Conservation (phyloP, 371 early-diverging fungal species). For the Rhizopus sp. region DNA sequence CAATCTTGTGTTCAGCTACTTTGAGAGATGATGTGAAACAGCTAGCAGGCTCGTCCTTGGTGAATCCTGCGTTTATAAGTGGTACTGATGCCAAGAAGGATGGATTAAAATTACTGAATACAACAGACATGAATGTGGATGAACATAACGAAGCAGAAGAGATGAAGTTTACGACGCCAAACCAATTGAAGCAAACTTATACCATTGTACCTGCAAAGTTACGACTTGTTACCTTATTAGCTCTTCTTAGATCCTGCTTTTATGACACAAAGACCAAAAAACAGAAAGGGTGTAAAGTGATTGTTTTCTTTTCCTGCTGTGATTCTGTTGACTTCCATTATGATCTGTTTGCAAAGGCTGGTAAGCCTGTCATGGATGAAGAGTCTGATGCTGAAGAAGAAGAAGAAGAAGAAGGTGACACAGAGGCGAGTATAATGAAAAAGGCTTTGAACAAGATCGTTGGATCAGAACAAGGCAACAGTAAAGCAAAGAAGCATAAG, state of each 20-base stretch:
- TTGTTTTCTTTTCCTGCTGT: conserved; percentile 91
- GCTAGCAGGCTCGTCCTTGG: conserved; percentile 78
- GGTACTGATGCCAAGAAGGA: conserved; percentile 45
- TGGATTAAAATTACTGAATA: conserved; percentile 19
- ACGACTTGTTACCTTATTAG: conserved; percentile 82
- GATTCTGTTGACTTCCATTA: conserved; percentile 94
- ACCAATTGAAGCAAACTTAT: conserved; percentile 84
- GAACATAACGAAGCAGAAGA: conserved; percentile 33
- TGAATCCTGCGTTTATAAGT: conserved; percentile 70
- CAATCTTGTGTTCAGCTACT: conserved; percentile 94
- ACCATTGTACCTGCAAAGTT: conserved; percentile 87
- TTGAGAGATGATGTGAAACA: conserved; percentile 80
- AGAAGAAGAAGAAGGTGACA: conserved; percentile 37
- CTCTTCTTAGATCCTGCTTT: conserved; percentile 64
- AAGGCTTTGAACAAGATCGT: conserved; percentile 24
- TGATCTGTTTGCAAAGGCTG: conserved; percentile 67
- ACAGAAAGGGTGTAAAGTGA: conserved; percentile 57
- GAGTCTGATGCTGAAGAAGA: conserved; percentile 48
- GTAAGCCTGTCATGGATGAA: conserved; percentile 41
- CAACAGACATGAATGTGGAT: conserved; percentile 12
- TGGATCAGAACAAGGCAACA: conserved; percentile 16
- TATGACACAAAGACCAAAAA: conserved; percentile 47
- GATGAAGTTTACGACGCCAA: conserved; percentile 65
- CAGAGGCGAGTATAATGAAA: conserved; percentile 29
- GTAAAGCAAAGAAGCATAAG: conserved; percentile 24